These are phyloP conservation scores for Pseudognaphalium luteoalbum DNA, from an alignment of 129 eudicot genomes.

Conservation along the genomic window DNA sequence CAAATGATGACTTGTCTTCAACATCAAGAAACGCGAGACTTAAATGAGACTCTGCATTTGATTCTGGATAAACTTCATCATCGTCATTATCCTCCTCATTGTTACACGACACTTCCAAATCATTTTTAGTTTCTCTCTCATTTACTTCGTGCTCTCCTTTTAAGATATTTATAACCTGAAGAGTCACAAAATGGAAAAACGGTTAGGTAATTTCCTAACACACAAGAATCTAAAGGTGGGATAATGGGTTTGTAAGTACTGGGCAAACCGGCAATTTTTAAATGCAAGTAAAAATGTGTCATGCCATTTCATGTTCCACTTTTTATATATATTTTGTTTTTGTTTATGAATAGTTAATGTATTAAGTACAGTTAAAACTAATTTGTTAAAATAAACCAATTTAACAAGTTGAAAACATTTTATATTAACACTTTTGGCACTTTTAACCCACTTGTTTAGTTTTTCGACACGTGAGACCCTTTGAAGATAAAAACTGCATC, in stretches of 20 bases:
- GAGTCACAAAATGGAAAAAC: neutral
- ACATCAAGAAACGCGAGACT: constrained; percentile 70
- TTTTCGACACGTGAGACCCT: neutral
- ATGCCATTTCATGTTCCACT: too few relatives aligned
- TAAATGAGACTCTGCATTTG: constrained; percentile 71
- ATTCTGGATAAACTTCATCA: constrained; percentile 88
- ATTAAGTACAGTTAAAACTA: neutral
- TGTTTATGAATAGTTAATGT: too few relatives aligned
- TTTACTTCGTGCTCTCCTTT: constrained; percentile 58
- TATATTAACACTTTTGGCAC: neutral
- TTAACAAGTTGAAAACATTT: neutral
- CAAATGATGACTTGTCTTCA: constrained; percentile 58
- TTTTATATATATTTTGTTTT: too few relatives aligned
- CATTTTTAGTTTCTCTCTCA: constrained; percentile 28
- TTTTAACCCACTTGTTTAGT: neutral
- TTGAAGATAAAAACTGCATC: neutral
- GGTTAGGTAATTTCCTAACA: neutral
- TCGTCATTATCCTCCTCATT: constrained; percentile 38
- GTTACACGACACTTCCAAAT: constrained; percentile 32
- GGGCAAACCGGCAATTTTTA: too few relatives aligned
- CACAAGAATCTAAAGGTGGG: neutral
- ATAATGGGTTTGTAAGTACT: neutral
- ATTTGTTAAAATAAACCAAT: neutral
- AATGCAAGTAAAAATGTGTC: too few relatives aligned
- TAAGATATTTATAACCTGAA: constrained; percentile 47